Evolutionary conservation across 495 filamentous ascomycete genomes (phyloP).

Genomic region (Penicillium bovifimosum): DNA sequence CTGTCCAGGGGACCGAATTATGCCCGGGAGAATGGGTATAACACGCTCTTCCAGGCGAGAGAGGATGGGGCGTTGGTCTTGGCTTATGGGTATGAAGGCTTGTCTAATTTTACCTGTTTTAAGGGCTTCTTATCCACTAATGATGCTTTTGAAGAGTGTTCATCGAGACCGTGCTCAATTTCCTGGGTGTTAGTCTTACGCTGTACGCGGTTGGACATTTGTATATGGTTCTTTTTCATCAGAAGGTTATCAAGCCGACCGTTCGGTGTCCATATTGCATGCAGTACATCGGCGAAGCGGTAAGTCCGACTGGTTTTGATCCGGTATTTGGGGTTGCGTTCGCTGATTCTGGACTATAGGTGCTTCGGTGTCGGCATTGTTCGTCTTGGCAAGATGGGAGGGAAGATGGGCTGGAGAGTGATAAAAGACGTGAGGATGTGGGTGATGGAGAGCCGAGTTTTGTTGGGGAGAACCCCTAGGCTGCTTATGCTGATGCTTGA

Average conservation of each 20-base stretch:
- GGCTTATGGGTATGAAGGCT: slow-evolving; percentile 56
- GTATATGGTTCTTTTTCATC: slow-evolving; percentile 55
- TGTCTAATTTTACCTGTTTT: too few relatives aligned
- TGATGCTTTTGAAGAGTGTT: slow-evolving; percentile 45
- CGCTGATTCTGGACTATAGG: slow-evolving; percentile 30
- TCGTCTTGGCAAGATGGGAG: slow-evolving; percentile 76
- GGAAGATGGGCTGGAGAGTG: slow-evolving; percentile 42
- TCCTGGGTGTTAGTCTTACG: slow-evolving; percentile 58
- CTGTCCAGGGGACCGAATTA: slow-evolving; percentile 52
- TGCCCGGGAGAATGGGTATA: slow-evolving; percentile 48
- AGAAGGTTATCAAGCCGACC: slow-evolving; percentile 65
- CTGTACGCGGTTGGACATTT: slow-evolving; percentile 61
- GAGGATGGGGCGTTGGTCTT: slow-evolving; percentile 67
- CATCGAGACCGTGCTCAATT: slow-evolving; percentile 60
- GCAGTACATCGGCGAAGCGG: slow-evolving; percentile 61
- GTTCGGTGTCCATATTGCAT: slow-evolving; percentile 68
- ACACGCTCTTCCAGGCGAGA: slow-evolving; percentile 60
- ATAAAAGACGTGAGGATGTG: not conserved
- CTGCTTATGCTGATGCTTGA: not conserved
- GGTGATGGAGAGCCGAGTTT: not conserved
- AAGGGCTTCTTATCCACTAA: too few relatives aligned
- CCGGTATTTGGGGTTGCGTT: not conserved
- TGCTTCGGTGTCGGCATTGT: slow-evolving; percentile 62
- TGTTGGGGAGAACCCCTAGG: not conserved
- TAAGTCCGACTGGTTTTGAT: slow-evolving; percentile 22